A percentile compares a stretch with the other conserved stretches of the same genome.
These are phyloP conservation scores for Musa balbisiana DNA, from an alignment of 202 grass and related monocot genomes.

Conservation along the genomic window DNA sequence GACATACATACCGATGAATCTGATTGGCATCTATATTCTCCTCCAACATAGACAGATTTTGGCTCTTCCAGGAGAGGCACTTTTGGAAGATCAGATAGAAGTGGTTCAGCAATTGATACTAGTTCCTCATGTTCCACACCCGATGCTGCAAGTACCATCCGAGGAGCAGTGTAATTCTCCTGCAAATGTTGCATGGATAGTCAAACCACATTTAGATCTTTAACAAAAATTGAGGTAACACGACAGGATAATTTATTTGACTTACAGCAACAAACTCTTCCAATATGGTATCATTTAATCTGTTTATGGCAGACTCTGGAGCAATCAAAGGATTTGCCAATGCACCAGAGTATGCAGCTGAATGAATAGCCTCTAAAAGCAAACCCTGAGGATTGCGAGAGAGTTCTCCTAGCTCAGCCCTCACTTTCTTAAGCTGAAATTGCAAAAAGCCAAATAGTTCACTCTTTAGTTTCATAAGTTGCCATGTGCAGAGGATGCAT, in stretches of 20 bases:
- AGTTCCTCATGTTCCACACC: constrained; percentile 21
- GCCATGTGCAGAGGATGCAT: background rate
- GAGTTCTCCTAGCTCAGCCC: constrained; percentile 3
- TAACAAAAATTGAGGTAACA: background rate
- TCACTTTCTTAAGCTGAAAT: constrained; percentile 6
- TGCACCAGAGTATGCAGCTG: constrained; percentile 18
- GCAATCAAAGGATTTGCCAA: constrained; percentile 18
- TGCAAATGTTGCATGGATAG: background rate
- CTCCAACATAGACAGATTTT: constrained; percentile 20
- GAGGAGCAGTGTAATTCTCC: constrained; percentile 18
- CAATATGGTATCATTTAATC: constrained; percentile 6
- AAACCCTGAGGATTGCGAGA: constrained; percentile 19
- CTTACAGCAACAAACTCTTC: constrained; percentile 18
- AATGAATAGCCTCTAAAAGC: constrained; percentile 13
- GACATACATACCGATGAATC: constrained; percentile 1
- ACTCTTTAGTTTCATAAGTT: background rate
- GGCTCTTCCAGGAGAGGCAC: constrained; percentile 11
- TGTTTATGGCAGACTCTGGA: constrained; percentile 9
- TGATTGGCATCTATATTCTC: constrained; percentile 14
- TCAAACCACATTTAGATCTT: background rate
- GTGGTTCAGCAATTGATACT: constrained; percentile 13
- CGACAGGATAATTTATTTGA: background rate
- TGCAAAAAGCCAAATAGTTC: background rate
- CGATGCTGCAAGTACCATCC: constrained; percentile 15
- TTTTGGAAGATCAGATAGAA: constrained; percentile 21